Evolutionary conservation across 208 protist genomes (phyloP).

Genomic region (Polymyxa betae): DNA sequence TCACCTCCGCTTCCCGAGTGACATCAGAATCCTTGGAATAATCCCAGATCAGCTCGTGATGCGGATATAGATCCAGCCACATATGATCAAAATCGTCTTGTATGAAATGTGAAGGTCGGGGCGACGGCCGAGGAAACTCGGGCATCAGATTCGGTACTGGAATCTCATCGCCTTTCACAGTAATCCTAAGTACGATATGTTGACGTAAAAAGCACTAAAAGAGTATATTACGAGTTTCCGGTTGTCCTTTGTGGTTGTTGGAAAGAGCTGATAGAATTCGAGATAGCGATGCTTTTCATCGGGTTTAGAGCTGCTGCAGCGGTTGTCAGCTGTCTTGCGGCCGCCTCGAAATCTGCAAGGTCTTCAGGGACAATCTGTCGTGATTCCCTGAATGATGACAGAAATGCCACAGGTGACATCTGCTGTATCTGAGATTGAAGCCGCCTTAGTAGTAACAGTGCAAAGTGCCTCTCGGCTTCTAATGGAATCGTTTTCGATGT

Average conservation of each 20-base stretch:
- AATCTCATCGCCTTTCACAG: constrained; percentile 48
- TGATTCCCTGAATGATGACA: constrained; percentile 26
- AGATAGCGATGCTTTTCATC: not conserved
- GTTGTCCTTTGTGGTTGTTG: not conserved
- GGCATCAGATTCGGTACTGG: constrained; percentile 35
- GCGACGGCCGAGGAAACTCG: constrained; percentile 52
- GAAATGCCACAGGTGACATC: constrained; percentile 30
- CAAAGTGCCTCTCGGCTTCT: constrained; percentile 1
- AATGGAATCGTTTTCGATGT: not conserved
- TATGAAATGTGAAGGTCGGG: not conserved
- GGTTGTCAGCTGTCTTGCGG: not conserved
- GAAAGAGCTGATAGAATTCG: not conserved
- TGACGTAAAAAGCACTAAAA: not conserved
- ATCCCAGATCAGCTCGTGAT: constrained; percentile 62
- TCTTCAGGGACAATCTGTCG: not conserved
- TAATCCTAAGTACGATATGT: not conserved
- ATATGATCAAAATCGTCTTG: constrained; percentile 49
- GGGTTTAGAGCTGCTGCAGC: not conserved
- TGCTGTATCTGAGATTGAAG: constrained; percentile 21
- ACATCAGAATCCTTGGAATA: constrained; percentile 58
- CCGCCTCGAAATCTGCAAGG: constrained; percentile 41
- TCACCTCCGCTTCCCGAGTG: constrained; percentile 55
- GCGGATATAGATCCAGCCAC: constrained; percentile 56
- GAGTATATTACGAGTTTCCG: not conserved
- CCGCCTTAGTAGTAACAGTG: not conserved